Conservation (phyloP, 2,329 filamentous ascomycete species). For the Lecanicillium sp. region DNA sequence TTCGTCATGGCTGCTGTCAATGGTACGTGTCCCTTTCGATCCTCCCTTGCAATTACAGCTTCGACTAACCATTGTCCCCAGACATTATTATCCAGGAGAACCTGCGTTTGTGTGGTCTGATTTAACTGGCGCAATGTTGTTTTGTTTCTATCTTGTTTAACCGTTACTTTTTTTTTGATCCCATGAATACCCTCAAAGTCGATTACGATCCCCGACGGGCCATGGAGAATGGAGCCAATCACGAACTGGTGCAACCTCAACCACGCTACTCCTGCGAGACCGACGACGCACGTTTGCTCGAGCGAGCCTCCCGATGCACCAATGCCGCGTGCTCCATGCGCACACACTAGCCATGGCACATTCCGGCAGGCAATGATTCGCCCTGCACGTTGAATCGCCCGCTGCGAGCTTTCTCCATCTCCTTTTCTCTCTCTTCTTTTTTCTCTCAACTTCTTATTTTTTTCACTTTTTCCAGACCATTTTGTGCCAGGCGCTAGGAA, state of each 20-base stretch:
- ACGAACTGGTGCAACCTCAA: conserved; percentile 5
- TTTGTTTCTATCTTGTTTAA: conserved; percentile 19
- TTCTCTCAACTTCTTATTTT: conserved; percentile 5
- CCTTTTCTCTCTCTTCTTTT: conserved; percentile 8
- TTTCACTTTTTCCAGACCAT: conserved; percentile 10
- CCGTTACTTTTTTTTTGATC: conserved; percentile 16
- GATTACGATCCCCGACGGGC: conserved; percentile 10
- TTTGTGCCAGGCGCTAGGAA: not conserved
- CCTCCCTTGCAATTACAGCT: not conserved
- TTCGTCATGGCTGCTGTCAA: conserved; percentile 99
- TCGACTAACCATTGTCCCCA: conserved; percentile 24
- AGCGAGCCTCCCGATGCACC: no score
- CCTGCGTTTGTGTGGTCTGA: conserved; percentile 90
- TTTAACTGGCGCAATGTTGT: conserved; percentile 49
- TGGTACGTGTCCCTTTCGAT: conserved; percentile 49
- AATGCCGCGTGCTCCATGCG: no score
- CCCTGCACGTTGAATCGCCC: not conserved
- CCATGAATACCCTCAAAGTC: conserved; percentile 14
- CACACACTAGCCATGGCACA: no score
- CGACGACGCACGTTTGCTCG: no score
- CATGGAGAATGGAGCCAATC: conserved; percentile 7
- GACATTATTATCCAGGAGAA: conserved; percentile 99
- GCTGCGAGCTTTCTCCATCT: not conserved
- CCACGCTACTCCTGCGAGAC: no score
- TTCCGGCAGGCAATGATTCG: no score